Base-by-base conservation (phyloP, 2,329 filamentous ascomycete species). In the Pleoardoris graminearum region DNA sequence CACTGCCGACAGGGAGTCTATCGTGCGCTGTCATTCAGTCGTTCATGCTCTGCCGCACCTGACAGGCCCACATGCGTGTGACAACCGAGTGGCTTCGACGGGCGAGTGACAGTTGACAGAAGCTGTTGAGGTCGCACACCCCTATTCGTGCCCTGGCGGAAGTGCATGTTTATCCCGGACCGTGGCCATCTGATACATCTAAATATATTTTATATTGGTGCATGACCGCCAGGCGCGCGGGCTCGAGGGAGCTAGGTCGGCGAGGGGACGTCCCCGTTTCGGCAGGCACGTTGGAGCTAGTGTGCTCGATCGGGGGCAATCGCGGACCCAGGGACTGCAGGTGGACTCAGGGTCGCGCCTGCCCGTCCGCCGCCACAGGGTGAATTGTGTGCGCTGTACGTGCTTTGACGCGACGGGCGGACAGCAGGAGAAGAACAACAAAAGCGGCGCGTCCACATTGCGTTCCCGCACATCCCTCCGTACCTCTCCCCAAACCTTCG, bases 141-240 rank as follows among this genome's bases (percentile, higher is more conserved):
- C 54, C 57, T 60, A 57, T 60, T 52, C 27, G 27, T 53, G 48
- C 43, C 51, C 47, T 45, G 47, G 11, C 30, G 33, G 43, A 35
- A 48, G 44, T 41, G 37, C 36, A n/a, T 21, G 4, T 32, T 23
- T 48, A 29, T 44, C 43, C 47, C 48, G 54, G 50, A 50, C 37
- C 25, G 27, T 50, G 36, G 25, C 22, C 32, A 35, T 23, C 39
- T 55, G 58, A 58, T 54, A 53, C 59, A 49, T 48, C 33, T 53
- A 53, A 51, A 52, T 60, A 62, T 52, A 64, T 60, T 52, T 53
- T 60, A 62, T 52, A 64, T 60, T 61, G 52, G 39, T 4, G 43
- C 43, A 47, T 11, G 14, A 30, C 30, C 23, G 19, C 43, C n/a
- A 8, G 33, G 33, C 14, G 33, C 23, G 42, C 42, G 42, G 30